A percentile compares a stretch with the other conserved stretches of the same genome.
These are phyloP conservation scores for Neolentinus lepideus DNA, from an alignment of 1,284 basidiomycete species.

Conservation along the genomic window DNA sequence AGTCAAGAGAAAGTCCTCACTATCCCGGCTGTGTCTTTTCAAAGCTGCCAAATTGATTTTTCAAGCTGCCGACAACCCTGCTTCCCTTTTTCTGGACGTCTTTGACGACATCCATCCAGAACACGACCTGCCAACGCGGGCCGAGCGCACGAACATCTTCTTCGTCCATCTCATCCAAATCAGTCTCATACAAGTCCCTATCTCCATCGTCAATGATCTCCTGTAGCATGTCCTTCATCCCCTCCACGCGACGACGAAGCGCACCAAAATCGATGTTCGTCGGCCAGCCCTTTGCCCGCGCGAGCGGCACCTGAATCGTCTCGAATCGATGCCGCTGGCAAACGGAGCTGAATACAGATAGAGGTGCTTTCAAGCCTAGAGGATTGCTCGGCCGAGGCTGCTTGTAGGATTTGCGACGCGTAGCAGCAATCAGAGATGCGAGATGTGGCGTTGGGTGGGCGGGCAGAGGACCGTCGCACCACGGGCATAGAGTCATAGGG, in stretches of 20 bases:
- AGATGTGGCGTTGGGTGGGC: conserved; percentile 52
- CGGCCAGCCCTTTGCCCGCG: conserved; percentile 66
- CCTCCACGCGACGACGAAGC: conserved; percentile 44
- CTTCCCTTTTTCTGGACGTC: conserved; percentile 58
- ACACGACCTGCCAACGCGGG: conserved; percentile 44
- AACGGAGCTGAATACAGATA: conserved; percentile 52
- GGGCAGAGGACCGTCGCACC: conserved; percentile 67
- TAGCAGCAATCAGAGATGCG: conserved; percentile 41
- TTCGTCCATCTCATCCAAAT: conserved; percentile 3
- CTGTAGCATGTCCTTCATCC: conserved; percentile 37
- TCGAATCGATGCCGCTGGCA: conserved; percentile 78
- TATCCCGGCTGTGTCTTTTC: conserved; percentile 77
- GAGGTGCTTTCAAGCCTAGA: conserved; percentile 56
- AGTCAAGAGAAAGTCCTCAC: conserved; percentile 37
- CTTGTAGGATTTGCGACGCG: conserved; percentile 40
- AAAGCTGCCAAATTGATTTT: conserved; percentile 68
- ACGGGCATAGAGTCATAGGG: conserved; percentile 65
- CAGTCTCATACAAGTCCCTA: conserved; percentile 10
- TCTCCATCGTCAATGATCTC: conserved; percentile 40
- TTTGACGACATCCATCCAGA: conserved; percentile 59
- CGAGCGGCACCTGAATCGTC: conserved; percentile 59
- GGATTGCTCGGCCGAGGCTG: conserved; percentile 66
- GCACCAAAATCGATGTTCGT: conserved; percentile 55
- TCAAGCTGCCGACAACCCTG: conserved; percentile 55
- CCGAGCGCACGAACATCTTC: conserved; percentile 15